phyloP scores from a whole-genome alignment of 352 stramenopile genomes.

The Globisporangium uncinulatum region DNA sequence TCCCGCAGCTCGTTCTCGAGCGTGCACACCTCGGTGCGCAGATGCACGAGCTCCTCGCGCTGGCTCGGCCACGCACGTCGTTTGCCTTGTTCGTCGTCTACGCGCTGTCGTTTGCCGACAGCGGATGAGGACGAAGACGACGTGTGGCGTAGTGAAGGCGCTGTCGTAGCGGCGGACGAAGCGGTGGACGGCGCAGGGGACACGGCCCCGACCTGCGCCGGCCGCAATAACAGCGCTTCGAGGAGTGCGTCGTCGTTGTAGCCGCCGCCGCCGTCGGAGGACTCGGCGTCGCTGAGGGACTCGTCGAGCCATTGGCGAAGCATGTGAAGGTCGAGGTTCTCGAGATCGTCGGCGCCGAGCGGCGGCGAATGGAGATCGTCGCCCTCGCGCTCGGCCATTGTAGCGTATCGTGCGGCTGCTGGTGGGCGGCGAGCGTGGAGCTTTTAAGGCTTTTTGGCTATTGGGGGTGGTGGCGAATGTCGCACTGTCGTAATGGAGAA shows the following conservation, averaged over 20 bases:
- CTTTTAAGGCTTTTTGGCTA: background rate
- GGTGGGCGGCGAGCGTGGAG: background rate
- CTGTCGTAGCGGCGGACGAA: background rate
- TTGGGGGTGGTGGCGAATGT: background rate
- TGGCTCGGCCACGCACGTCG: slow-evolving; percentile 14
- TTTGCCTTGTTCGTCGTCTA: slow-evolving; percentile 6
- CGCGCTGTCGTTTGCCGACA: background rate
- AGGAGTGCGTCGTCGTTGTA: slow-evolving; percentile 4
- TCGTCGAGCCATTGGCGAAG: slow-evolving; percentile 14
- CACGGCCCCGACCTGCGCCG: background rate
- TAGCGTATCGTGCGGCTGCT: background rate
- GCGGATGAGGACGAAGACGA: background rate
- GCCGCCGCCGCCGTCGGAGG: slow-evolving; percentile 6
- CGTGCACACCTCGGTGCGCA: slow-evolving; percentile 13
- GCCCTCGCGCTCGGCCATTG: background rate
- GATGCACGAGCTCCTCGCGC: slow-evolving; percentile 14
- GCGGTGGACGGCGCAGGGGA: background rate
- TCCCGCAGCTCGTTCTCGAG: slow-evolving; percentile 16
- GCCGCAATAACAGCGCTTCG: slow-evolving; percentile 7
- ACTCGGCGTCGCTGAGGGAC: slow-evolving; percentile 12
- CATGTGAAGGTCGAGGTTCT: slow-evolving; percentile 14
- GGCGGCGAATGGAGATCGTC: background rate
- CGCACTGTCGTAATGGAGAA: background rate
- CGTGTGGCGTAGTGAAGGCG: background rate
- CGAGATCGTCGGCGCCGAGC: slow-evolving; percentile 4